Evolutionary conservation across 495 filamentous ascomycete species (phyloP).

Genomic region (Aspergillus egyptiacus): DNA sequence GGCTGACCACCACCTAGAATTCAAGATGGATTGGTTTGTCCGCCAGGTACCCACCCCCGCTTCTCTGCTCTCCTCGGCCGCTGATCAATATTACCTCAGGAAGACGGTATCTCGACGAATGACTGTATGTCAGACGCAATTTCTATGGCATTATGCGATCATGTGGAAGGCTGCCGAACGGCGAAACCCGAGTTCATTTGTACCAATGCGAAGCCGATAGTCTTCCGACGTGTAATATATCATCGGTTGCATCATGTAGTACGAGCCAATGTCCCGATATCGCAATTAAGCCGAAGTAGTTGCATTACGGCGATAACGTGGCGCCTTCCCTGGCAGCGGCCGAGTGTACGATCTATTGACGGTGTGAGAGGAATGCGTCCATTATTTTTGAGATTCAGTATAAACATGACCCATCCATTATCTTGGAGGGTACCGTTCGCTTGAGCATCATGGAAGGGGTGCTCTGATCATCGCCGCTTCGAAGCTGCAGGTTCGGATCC

Average conservation of each 20-base stretch:
- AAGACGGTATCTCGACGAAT: conserved; percentile 4
- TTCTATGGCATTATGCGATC: not conserved
- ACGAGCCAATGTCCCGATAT: not conserved
- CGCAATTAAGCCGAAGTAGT: conserved; percentile 1
- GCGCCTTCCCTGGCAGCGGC: conserved; percentile 3
- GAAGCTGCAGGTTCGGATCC: no score
- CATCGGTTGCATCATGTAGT: conserved; percentile 1
- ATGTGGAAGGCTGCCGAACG: not conserved
- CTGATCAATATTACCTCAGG: not conserved
- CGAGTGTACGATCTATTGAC: not conserved
- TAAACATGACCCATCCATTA: no score
- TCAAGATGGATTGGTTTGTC: conserved; percentile 6
- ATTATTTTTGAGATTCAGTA: not conserved
- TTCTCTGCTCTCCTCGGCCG: not conserved
- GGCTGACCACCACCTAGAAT: conserved; percentile 7
- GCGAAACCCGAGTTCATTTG: not conserved
- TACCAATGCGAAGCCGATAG: conserved; percentile 4
- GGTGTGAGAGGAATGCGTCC: not conserved
- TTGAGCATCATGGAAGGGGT: no score
- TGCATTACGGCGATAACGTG: not conserved
- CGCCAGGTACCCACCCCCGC: not conserved
- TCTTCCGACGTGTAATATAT: conserved; percentile 1
- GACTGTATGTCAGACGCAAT: not conserved
- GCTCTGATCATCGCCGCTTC: no score
- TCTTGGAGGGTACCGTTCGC: no score